A percentile compares a stretch with the other conserved stretches of the same genome.
These are phyloP conservation scores for Linum trigynum DNA, from an alignment of 345 rosid species.

Conservation along the genomic window DNA sequence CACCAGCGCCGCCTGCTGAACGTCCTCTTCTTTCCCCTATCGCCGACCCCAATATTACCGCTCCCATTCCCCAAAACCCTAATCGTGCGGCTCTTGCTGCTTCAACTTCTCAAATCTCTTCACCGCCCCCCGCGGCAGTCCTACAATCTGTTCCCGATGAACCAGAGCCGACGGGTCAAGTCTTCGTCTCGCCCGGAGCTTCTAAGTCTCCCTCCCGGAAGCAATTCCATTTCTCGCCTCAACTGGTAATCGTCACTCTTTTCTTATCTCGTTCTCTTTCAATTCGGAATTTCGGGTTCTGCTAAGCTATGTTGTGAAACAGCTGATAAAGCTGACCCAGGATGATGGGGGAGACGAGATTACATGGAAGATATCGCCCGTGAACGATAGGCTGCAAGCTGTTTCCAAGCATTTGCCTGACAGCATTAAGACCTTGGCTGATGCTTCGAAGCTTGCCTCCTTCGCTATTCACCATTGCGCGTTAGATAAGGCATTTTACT, in stretches of 20 bases:
- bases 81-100: neutral
- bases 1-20: neutral
- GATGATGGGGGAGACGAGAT: slow-evolving; percentile 77
- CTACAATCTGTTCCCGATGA: slow-evolving; percentile 16
- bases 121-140: slow-evolving; percentile 12
- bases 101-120: neutral
- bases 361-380: slow-evolving; percentile 93
- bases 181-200: slow-evolving; percentile 44
- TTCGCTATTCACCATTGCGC: slow-evolving; percentile 49
- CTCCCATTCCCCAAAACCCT: slow-evolving; percentile 3
- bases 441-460: slow-evolving; percentile 40
- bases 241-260: slow-evolving; percentile 39
- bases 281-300: neutral
- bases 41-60: neutral
- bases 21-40: neutral
- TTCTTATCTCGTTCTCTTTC: neutral
- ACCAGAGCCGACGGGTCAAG: slow-evolving; percentile 15
- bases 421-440: slow-evolving; percentile 37
- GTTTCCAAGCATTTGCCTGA: slow-evolving; percentile 53
- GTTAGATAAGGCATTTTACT: slow-evolving; percentile 33
- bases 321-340: slow-evolving; percentile 92
- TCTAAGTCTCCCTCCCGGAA: slow-evolving; percentile 40
- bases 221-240: slow-evolving; percentile 81
- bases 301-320: neutral
- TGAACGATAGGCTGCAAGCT: slow-evolving; percentile 66